Evolutionary conservation across 495 filamentous ascomycete species (phyloP).

Genomic region (Hyphodiscus hymeniophilus): DNA sequence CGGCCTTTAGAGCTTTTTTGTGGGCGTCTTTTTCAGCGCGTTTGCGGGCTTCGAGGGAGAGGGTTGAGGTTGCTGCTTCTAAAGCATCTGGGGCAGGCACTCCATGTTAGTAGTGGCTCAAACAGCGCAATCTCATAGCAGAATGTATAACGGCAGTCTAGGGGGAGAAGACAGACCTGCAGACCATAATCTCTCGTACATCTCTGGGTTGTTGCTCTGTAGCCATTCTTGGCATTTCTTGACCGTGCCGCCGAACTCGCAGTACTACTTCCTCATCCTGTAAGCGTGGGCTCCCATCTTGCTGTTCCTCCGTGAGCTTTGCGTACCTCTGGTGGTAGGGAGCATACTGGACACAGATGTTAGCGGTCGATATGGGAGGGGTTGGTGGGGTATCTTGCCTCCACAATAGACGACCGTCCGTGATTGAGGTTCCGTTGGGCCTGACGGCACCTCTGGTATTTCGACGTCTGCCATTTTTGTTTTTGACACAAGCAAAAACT

Average conservation of each 20-base stretch:
- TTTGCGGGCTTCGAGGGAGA: conserved; percentile 83
- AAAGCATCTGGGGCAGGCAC: conserved; percentile 64
- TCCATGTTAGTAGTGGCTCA: not conserved
- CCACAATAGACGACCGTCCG: conserved; percentile 72
- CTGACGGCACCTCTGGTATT: conserved; percentile 12
- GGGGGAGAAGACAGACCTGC: conserved; percentile 46
- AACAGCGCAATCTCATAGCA: not conserved
- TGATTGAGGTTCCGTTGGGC: conserved; percentile 46
- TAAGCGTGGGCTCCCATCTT: not conserved
- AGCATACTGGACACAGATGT: conserved; percentile 59
- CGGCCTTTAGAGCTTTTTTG: conserved; percentile 92
- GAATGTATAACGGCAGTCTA: not conserved
- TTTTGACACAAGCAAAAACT: not conserved
- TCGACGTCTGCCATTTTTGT: not conserved
- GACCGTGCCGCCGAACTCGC: conserved; percentile 96
- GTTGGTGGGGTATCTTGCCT: conserved; percentile 41
- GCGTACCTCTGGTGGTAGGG: conserved; percentile 63
- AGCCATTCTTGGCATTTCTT: conserved; percentile 98
- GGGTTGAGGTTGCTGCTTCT: conserved; percentile 69
- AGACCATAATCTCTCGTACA: conserved; percentile 77
- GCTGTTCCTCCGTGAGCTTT: not conserved
- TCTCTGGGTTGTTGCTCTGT: conserved; percentile 57
- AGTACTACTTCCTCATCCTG: conserved; percentile 58
- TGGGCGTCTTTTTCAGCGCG: conserved; percentile 88
- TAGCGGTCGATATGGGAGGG: conserved; percentile 7